Percentiles rank a stretch among this genome's conserved stretches.
Evolutionary conservation across 1,284 basidiomycete species (phyloP).

Genomic region (Xerocomus nothofagi): DNA sequence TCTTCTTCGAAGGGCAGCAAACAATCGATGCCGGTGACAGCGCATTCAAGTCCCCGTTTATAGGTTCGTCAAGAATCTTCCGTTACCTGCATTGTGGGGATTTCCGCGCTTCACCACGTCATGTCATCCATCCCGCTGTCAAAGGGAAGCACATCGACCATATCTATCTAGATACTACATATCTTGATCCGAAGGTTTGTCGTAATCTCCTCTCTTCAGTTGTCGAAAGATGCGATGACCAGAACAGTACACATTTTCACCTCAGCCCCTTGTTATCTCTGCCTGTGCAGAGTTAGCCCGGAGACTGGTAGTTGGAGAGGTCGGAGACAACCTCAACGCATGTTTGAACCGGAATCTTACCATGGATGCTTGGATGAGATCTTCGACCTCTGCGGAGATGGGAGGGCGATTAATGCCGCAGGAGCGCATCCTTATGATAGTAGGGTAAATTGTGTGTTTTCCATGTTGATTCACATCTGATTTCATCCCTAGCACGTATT

Average conservation of each 20-base stretch:
- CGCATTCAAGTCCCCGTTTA: conserved; percentile 63
- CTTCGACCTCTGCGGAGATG: conserved; percentile 31
- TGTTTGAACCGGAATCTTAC: conserved; percentile 20
- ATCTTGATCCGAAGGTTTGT: conserved; percentile 82
- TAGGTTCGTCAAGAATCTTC: conserved; percentile 72
- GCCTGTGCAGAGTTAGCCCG: conserved; percentile 87
- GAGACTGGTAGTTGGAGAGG: conserved; percentile 50
- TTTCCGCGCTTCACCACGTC: conserved; percentile 84
- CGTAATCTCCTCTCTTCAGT: not conserved
- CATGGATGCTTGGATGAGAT: conserved; percentile 45
- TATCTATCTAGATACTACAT: conserved; percentile 96
- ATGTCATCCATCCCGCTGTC: conserved; percentile 80
- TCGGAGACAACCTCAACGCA: conserved; percentile 28
- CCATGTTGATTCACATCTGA: not conserved
- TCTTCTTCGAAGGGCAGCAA: conserved; percentile 91
- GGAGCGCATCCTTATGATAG: conserved; percentile 65
- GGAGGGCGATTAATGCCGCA: conserved; percentile 33
- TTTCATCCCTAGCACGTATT: conserved; percentile 71
- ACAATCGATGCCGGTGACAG: conserved; percentile 87
- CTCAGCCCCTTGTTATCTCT: conserved; percentile 88
- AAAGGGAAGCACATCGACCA: conserved; percentile 80
- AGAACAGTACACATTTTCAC: conserved; percentile 86
- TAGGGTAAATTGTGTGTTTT: conserved; percentile 60
- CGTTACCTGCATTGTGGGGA: conserved; percentile 97
- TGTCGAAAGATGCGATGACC: not conserved